Base-by-base conservation (phyloP, 768 basidiomycete species). In the Boletus sp. region DNA sequence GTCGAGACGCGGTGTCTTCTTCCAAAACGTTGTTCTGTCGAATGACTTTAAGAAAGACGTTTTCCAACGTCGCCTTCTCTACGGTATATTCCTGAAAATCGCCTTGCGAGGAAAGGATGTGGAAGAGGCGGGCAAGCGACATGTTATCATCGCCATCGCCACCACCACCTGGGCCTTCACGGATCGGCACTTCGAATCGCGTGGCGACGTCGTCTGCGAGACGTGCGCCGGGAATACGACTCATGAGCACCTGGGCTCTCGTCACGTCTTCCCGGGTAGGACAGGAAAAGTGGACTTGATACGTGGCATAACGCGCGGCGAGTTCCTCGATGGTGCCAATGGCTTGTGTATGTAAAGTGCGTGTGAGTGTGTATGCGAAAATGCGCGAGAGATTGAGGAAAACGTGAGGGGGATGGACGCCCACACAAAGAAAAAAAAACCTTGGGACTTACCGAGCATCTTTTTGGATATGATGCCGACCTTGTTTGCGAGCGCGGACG, bases 241-340 rank as follows among this genome's bases (percentile, higher is more conserved):
- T 62, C 84, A 88, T 87, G 38, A 88, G 71, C 3, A 75, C 68
- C 42, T 83, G 83, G 7, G 86, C 84, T 55, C 75, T 76, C 7
- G 68, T 60, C 15, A 82, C 72, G 38, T 87, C 86, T 51, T 85
- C 83, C 9, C 84, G 76, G 0, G 81, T 83, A 1, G 80, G 81
- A 56, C 83, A 85, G 2, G 81, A 79, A 64, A 91, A 84, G 66
- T 90, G 88, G 19, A 90, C 83, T 61, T 90, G 87, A 66, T 92
- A 91, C 1, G 78, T 82, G 8, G 84, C 83, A 64, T 90, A 85
- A 19, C 87, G 83, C 27, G 79, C 74, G 1, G 82, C 82, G 6
- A 91, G 79, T 5, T 78, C 76, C 25, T 81, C 77, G 0, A 80
- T 83, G 3, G 87, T 84, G 1, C 86, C 88, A 46, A 90, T 74